A percentile compares a stretch with the other conserved stretches of the same genome.
Evolutionary conservation across 805 yeast genomes (phyloP).

Genomic region (Wickerhamomyces chaumierensis): DNA sequence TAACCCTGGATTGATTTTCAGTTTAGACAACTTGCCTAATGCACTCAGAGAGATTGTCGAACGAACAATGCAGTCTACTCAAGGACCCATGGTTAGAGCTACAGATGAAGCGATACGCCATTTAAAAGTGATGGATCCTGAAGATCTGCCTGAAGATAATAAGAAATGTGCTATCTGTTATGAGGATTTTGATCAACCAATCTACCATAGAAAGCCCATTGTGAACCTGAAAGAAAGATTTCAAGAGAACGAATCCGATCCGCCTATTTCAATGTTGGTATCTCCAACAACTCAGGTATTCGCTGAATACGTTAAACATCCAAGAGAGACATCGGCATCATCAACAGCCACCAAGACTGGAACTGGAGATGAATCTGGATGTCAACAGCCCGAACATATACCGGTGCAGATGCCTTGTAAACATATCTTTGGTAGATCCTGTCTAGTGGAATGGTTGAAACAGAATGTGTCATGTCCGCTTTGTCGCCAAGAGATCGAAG

Average conservation of each 20-base stretch:
- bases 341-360: background rate
- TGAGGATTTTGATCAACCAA: slow-evolving; percentile 9
- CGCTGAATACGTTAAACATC: slow-evolving; percentile 3
- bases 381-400: slow-evolving; percentile 30
- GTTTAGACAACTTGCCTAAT: slow-evolving; percentile 8
- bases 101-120: slow-evolving; percentile 13
- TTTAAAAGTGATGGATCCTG: slow-evolving; percentile 5
- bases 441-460: slow-evolving; percentile 76
- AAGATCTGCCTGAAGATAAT: slow-evolving; percentile 4
- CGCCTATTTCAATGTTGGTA: slow-evolving; percentile 9
- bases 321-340: background rate
- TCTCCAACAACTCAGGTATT: slow-evolving; percentile 8
- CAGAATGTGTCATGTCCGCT: slow-evolving; percentile 73
- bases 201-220: background rate
- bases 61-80: slow-evolving; percentile 2
- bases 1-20: slow-evolving; percentile 10
- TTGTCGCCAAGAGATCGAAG: slow-evolving; percentile 86
- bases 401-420: slow-evolving; percentile 76
- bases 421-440: slow-evolving; percentile 79
- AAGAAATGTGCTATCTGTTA: slow-evolving; percentile 13
- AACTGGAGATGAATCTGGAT: background rate
- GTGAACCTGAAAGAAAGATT: background rate
- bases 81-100: slow-evolving; percentile 6
- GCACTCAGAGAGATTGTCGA: slow-evolving; percentile 9
- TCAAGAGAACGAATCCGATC: slow-evolving; percentile 5